Evolutionary conservation across 2,329 filamentous ascomycete species (phyloP), one percentile per base, ranked within the genome.

Genomic region (Penicillium corylophilum): DNA sequence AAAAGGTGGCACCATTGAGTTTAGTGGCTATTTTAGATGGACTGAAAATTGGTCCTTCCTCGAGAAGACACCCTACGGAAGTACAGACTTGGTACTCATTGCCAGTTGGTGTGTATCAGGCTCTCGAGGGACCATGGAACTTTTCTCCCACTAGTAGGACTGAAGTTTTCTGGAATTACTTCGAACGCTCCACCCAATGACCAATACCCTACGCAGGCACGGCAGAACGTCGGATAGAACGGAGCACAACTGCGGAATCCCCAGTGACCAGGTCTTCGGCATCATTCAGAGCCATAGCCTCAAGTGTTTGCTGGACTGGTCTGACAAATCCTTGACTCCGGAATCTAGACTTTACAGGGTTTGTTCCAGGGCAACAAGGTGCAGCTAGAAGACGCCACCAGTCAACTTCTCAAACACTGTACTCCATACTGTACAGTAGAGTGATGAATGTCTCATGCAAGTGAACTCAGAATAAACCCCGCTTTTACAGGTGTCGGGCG

Each of bases 321-420:
- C 36, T 13, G 13, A 42, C 1, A 47, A 28, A 18, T 22, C 6
- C 35, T 20, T 18, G 4, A 12, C 23, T 39, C 29, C 5, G 9
- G 9, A 22, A 18, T 41, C 42, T 23, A 45, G 24, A 29, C 35
- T 41, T 23, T 18, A 24, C 23, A 18, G 28, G 18, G 22, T 22
- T 8, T 1, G 15, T 33, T 40, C 35, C 35, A 43, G 24, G 42
- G 22, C 20, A 38, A 18, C 26, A 13, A 40, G 20, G 40, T 42
- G 35, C 42, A 56, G 13, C 56, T 54, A 54, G 45, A 53, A 51
- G 41, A 48, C 44, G 54, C 56, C 56, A 59, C 56, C 29, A 12
- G 51, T 26, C 29, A 23, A 15, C 12, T 38, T 53, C 22, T 33
- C 31, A 54, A 56, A 59, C 54, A 54, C 48, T 50, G 18, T n/a